Evolutionary conservation across 202 grass and related monocot species (phyloP), one percentile per base, ranked within the genome.

Genomic region (Digitaria exilis): DNA sequence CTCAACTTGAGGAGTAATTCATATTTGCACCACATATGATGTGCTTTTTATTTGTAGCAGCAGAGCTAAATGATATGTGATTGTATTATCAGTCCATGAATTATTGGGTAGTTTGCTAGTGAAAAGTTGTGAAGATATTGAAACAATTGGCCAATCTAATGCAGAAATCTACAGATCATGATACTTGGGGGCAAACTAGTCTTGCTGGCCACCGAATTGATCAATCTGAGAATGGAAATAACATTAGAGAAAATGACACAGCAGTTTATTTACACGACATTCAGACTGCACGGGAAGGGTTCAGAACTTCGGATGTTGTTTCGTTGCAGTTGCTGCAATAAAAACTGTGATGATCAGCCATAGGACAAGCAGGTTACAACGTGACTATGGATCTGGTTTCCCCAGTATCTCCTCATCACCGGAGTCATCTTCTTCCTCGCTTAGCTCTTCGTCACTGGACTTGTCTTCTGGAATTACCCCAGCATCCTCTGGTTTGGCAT

Each of bases 371-470:
- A 39, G 37, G 25, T 76, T 73, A 21, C 66, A 60, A 16, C 79
- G 25, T 45, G 78, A 71, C 78, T 84, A 97, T 29, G 86, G 91
- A 46, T 97, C 94, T 59, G 89, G 70, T 83, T 94, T 94, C 31
- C 91, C 89, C 37, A 97, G 60, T 76, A 89, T 91, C 58, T 69
- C 87, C 58, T 97, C 94, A 6, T 97, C 94, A 15, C 94, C 87
- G 0, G 76, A 91, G 67, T 88, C 87, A 25, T 92, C 87, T 43
- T 97, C 91, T 8, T 90, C 91, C 79, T 97, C 94, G 34, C 94
- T 97, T 25, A 89, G 88, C 84, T 97, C 94, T 72, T 97, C 91
- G 24, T 94, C 91, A 5, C 94, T 97, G 17, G 88, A 94, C 79
- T 89, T 79, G 18, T 90, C 83, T 74, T 97, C 94, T 45, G 88